Percentiles rank a stretch among this genome's conserved stretches.
Evolutionary conservation across 352 stramenopile genomes (phyloP).

Genomic region (Elongisporangium prolatum): DNA sequence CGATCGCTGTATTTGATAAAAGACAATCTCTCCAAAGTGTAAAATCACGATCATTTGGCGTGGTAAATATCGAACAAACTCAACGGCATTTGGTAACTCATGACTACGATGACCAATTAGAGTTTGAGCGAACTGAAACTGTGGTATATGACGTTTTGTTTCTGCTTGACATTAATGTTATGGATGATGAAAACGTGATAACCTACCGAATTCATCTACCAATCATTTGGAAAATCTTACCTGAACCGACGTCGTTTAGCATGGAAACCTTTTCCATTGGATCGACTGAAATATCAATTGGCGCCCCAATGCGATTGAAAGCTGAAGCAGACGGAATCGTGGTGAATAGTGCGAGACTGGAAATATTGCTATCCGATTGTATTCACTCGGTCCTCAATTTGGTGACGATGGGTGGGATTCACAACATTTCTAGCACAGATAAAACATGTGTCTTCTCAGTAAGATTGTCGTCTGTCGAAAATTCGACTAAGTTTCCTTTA

Average conservation of each 20-base stretch:
- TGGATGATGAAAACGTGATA: not conserved
- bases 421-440: not conserved
- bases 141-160: not conserved
- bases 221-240: not conserved
- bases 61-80: conserved; percentile 4
- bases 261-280: not conserved
- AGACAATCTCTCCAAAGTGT: conserved; percentile 5
- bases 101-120: not conserved
- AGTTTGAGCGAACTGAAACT: not conserved
- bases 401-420: not conserved
- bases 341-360: not conserved
- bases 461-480: not conserved
- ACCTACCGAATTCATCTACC: not conserved
- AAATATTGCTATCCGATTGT: not conserved
- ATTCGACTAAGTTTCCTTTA: not conserved
- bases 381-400: not conserved
- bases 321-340: not conserved
- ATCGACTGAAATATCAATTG: not conserved
- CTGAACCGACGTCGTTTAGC: not conserved
- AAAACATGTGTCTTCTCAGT: not conserved
- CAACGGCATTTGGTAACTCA: not conserved
- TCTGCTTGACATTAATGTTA: not conserved
- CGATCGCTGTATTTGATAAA: conserved; percentile 8
- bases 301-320: not conserved
- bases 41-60: conserved; percentile 5